These are phyloP conservation scores for Mycosarcoma maydis DNA, from an alignment of 1,284 basidiomycete species.

Conservation along the genomic window DNA sequence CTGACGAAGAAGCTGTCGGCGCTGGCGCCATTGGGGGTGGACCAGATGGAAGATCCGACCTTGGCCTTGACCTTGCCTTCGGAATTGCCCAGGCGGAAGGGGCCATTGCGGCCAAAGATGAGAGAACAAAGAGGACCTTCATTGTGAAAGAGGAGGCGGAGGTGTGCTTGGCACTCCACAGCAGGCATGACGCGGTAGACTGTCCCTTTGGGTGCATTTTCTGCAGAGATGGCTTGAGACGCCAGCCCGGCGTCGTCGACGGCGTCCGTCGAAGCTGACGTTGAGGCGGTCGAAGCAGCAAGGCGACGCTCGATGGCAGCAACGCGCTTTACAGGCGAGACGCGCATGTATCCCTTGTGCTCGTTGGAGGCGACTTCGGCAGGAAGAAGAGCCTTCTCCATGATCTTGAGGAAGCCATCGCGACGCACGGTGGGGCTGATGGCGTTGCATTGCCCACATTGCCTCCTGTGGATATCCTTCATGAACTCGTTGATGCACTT, in stretches of 20 bases:
- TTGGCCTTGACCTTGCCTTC: slow-evolving; percentile 33
- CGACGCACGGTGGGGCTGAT: slow-evolving; percentile 88
- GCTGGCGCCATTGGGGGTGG: slow-evolving; percentile 71
- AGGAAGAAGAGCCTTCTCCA: slow-evolving; percentile 71
- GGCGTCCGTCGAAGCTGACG: slow-evolving; percentile 16
- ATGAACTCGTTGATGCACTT: slow-evolving; percentile 84
- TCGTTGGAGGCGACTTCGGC: slow-evolving; percentile 41
- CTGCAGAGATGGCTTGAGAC: slow-evolving; percentile 38
- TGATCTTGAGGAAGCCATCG: slow-evolving; percentile 91
- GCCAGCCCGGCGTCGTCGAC: slow-evolving; percentile 27
- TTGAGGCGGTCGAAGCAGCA: slow-evolving; percentile 18
- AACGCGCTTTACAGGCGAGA: slow-evolving; percentile 56
- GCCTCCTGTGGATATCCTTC: slow-evolving; percentile 75
- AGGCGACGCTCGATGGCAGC: slow-evolving; percentile 37
- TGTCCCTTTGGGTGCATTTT: slow-evolving; percentile 56
- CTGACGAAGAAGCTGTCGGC: slow-evolving; percentile 98
- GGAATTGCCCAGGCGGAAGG: slow-evolving; percentile 70
- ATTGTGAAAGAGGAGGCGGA: slow-evolving; percentile 86
- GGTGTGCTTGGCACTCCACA: slow-evolving; percentile 91
- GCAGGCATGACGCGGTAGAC: slow-evolving; percentile 80
- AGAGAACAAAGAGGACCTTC: slow-evolving; percentile 84
- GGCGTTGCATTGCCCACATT: slow-evolving; percentile 81
- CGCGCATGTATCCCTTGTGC: slow-evolving; percentile 31
- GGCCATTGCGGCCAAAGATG: slow-evolving; percentile 91
- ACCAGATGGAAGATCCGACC: slow-evolving; percentile 29